A percentile compares a stretch with the other conserved stretches of the same genome.
phyloP scores from a whole-genome alignment of 106 monocot genomes.

The Iris macrosiphon region DNA sequence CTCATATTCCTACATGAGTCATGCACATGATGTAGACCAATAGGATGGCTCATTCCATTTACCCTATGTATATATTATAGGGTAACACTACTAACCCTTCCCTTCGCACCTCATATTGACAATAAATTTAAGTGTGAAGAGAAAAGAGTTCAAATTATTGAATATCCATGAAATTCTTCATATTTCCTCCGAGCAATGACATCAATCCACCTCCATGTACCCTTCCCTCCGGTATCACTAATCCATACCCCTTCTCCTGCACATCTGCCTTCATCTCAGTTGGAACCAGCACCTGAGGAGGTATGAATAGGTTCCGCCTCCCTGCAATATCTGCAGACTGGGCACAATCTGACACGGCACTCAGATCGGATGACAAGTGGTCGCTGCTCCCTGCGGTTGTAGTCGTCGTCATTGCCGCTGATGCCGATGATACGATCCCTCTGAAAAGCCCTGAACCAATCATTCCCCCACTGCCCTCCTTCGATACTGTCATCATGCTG shows the following conservation, averaged over 20 bases:
- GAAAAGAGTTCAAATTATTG: constrained; percentile 15
- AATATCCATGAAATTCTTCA: constrained; percentile 30
- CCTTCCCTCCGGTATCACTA: constrained; percentile 72
- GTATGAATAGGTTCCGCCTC: constrained; percentile 31
- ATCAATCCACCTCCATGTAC: constrained; percentile 92
- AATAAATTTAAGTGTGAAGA: background rate
- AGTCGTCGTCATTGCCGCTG: constrained; percentile 14
- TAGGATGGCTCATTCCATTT: too few relatives aligned
- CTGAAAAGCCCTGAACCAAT: constrained; percentile 43
- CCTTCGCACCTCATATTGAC: too few relatives aligned
- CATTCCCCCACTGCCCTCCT: constrained; percentile 14
- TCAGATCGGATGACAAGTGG: constrained; percentile 40
- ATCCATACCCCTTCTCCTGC: constrained; percentile 10
- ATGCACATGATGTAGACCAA: too few relatives aligned
- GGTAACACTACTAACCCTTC: too few relatives aligned
- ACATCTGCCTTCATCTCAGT: constrained; percentile 42
- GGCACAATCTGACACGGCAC: constrained; percentile 43
- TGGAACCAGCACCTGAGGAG: constrained; percentile 63
- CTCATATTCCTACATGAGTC: too few relatives aligned
- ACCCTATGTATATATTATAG: too few relatives aligned
- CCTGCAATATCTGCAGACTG: constrained; percentile 27
- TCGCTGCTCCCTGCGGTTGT: constrained; percentile 29
- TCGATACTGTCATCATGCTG: constrained; percentile 20
- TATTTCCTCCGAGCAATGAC: constrained; percentile 73
- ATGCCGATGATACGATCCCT: constrained; percentile 40